Evolutionary conservation across 129 eudicot species (phyloP).

Genomic region (Flaveria ramosissima): DNA sequence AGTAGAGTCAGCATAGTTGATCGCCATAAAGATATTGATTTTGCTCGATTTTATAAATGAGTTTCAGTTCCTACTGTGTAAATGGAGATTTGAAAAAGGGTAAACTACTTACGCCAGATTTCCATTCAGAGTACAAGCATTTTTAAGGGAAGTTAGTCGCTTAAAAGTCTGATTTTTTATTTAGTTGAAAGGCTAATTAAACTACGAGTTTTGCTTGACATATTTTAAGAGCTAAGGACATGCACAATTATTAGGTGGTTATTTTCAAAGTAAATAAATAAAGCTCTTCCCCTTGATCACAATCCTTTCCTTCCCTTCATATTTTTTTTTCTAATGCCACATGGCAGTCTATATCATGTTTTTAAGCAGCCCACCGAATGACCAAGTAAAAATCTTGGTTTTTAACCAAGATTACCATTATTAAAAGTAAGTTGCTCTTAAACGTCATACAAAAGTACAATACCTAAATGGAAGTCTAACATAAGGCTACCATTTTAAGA

Average conservation of each 20-base stretch:
- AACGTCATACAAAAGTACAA: no score
- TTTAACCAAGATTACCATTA: neutral
- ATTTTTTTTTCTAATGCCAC: no score
- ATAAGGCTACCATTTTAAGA: neutral
- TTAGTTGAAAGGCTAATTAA: no score
- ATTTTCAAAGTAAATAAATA: neutral
- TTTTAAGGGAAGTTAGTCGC: neutral
- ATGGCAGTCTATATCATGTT: no score
- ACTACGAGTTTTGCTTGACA: neutral
- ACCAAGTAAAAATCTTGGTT: neutral
- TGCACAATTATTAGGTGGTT: neutral
- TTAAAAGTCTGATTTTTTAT: no score
- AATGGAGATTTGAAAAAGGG: neutral
- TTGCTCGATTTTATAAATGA: neutral
- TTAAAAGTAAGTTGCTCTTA: neutral
- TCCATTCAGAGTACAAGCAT: neutral
- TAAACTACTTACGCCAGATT: neutral
- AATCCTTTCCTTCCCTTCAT: neutral
- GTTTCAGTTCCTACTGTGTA: neutral
- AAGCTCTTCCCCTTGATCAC: neutral
- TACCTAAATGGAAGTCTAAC: no score
- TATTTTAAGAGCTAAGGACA: neutral
- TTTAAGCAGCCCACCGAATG: neutral
- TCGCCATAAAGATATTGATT: neutral
- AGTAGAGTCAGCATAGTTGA: neutral